Evolutionary conservation across 176 grass and related monocot species (phyloP), one percentile per base, ranked within the genome.

Genomic region (Canna indica): DNA sequence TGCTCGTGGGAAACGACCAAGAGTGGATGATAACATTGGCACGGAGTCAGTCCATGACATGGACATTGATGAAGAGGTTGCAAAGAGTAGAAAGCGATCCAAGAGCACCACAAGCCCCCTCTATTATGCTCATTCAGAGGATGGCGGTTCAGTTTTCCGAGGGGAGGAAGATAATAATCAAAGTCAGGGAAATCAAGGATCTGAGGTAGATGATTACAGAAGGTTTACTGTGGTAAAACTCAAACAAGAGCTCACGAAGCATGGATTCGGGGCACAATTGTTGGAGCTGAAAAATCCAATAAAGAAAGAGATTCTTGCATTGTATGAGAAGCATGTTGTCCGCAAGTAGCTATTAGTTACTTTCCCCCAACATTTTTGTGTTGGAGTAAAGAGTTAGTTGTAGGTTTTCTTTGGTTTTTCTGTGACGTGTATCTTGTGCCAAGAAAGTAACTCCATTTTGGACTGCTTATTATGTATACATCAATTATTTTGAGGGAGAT

Each of bases 21-120:
- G 88, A 78, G 84, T 78, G 12, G 86, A 93, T 52, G 93, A 85
- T 32, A 76, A 47, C 36, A 59, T 81, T 35, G 83, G 77, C 64
- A 91, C 93, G 3, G 89, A 99, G 73, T 90, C 94, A 12, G 89
- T 99, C 42, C 94, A 99, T 76, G 85, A 99, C 54, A 93, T 99
- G 86, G 89, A 99, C 42, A 52, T 99, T 8, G 85, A 88, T 8
- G 82, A 85, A 59, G 86, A 85, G 13, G 61, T 68, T n/a, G 86
- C 47, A 29, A 90, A 82, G 84, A 74, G 70, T 31, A 85, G 82
- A 74, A 99, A 99, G 73, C 86, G 90, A 66, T 79, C 86, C 24
- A 99, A 99, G 80, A 99, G 89, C 77, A 93, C 84, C 31, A 88
- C 86, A 13, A 99, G 95, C 75, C 95, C 90, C 0, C 87, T 86